Base-by-base conservation (phyloP, 2,329 filamentous ascomycete species). In the Colletotrichum higginsianum region DNA sequence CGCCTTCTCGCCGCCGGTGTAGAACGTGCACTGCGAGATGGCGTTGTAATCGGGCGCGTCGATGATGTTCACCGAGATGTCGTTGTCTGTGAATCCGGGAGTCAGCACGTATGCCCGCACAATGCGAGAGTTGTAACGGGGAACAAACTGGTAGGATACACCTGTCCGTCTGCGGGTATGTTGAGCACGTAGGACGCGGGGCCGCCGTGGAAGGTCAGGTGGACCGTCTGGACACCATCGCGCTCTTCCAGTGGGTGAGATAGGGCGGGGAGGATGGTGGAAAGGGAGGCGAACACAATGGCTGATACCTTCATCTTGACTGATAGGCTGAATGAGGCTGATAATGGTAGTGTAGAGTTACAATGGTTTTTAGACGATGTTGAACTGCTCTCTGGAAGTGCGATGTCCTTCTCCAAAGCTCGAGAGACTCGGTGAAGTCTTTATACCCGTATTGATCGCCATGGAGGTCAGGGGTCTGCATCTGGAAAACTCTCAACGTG, bases 41-140 rank as follows among this genome's bases (percentile, higher is more conserved):
- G 84, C 84, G 74, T 83, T 80, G 78, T 84, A 87, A 79, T 84
- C 81, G 47, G 81, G 79, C 0, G 82, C 80, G 67, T 84, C 80
- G 68, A 87, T 83, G 73, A 80, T 79, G 74, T 78, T 80, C 62
- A 86, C 75, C 11, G 78, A 74, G 21, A 86, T 75, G 56, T 77
- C 75, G 61, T 80, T 84, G 73, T 85, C 84, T 86, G 57, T 12
- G 2, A 8, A 40, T 26, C 35, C 50, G 40, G 42, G 12, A 13
- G 16, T 55, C 16, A 46, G 35, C 38, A 23, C 4, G 18, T 40
- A 2, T 4, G 13, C 4, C n/a, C 26, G 6, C 4, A 15, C 3
- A n/a, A 4, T 12, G 8, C 8, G 5, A 1, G 18, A 21, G 15
- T 4, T 46, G 6, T 12, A 5, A 16, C 1, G 21, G 11, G 30